Evolutionary conservation across 768 basidiomycete genomes (phyloP).

Genomic region (Termitomyces sp.): DNA sequence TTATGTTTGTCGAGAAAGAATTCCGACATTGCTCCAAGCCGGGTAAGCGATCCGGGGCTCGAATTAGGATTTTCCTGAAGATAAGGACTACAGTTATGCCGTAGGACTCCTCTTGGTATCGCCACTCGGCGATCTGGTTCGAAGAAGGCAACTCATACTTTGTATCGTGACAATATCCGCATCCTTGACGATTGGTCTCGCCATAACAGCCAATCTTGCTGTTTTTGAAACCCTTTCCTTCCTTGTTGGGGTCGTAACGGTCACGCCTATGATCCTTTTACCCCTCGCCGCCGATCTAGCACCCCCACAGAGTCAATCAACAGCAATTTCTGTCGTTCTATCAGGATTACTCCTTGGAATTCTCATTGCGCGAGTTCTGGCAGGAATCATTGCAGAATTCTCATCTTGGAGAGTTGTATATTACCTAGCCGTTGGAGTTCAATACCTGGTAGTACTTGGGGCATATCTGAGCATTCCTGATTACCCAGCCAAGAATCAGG

Average conservation of each 20-base stretch:
- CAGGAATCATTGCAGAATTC: constrained; percentile 72
- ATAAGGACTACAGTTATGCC: constrained; percentile 42
- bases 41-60: constrained; percentile 34
- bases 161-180: constrained; percentile 50
- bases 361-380: constrained; percentile 67
- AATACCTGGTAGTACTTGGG: constrained; percentile 51
- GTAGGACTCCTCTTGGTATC: constrained; percentile 69
- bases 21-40: constrained; percentile 62
- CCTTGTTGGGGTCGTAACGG: constrained; percentile 63
- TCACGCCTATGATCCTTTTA: constrained; percentile 74
- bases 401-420: constrained; percentile 70
- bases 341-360: constrained; percentile 66
- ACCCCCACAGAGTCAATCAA: constrained; percentile 62
- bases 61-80: not conserved
- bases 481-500: constrained; percentile 69
- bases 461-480: constrained; percentile 70
- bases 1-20: constrained; percentile 26
- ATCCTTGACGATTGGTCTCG: constrained; percentile 64
- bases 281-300: constrained; percentile 78
- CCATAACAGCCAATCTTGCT: constrained; percentile 50
- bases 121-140: constrained; percentile 79
- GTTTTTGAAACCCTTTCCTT: constrained; percentile 67
- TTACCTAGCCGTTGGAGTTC: constrained; percentile 71
- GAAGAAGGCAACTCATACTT: constrained; percentile 67
- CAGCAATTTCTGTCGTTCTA: constrained; percentile 70